phyloP scores from a whole-genome alignment of 2,329 filamentous ascomycete genomes.

The Neofusicoccum parvum region DNA sequence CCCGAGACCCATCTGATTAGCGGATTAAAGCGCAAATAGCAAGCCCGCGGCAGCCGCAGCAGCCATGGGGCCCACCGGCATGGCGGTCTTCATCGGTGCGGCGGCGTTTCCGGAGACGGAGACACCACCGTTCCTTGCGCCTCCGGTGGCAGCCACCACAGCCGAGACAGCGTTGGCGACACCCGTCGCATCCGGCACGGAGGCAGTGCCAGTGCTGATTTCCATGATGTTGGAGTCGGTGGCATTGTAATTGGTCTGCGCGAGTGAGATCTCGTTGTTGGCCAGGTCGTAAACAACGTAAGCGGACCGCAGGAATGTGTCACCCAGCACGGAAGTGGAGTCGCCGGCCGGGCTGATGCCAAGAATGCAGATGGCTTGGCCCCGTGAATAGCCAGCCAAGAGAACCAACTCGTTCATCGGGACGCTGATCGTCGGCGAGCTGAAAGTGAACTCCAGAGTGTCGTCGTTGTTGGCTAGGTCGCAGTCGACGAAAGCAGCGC shows the following conservation, averaged over 20 bases:
- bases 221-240: conserved; percentile 54
- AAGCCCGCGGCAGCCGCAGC: conserved; percentile 20
- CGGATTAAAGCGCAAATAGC: conserved; percentile 17
- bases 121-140: conserved; percentile 44
- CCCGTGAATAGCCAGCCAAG: conserved; percentile 46
- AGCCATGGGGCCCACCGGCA: conserved; percentile 11
- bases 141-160: conserved; percentile 46
- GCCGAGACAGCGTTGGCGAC: conserved; percentile 55
- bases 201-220: conserved; percentile 52
- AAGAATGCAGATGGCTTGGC: conserved; percentile 49
- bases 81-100: conserved; percentile 23
- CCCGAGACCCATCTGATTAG: neutral
- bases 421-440: conserved; percentile 57
- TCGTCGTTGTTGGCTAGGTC: conserved; percentile 49
- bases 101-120: conserved; percentile 26
- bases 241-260: conserved; percentile 63
- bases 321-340: conserved; percentile 57
- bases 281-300: conserved; percentile 65
- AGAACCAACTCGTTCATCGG: conserved; percentile 59
- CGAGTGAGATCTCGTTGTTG: conserved; percentile 63
- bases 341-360: conserved; percentile 54
- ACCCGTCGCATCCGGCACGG: conserved; percentile 56
- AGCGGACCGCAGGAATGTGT: conserved; percentile 64
- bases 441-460: conserved; percentile 61
- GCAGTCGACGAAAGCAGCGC: conserved; percentile 58